Evolutionary conservation across 2,329 filamentous ascomycete species (phyloP), one percentile per base, ranked within the genome.

Genomic region (Ophiostoma sp.): DNA sequence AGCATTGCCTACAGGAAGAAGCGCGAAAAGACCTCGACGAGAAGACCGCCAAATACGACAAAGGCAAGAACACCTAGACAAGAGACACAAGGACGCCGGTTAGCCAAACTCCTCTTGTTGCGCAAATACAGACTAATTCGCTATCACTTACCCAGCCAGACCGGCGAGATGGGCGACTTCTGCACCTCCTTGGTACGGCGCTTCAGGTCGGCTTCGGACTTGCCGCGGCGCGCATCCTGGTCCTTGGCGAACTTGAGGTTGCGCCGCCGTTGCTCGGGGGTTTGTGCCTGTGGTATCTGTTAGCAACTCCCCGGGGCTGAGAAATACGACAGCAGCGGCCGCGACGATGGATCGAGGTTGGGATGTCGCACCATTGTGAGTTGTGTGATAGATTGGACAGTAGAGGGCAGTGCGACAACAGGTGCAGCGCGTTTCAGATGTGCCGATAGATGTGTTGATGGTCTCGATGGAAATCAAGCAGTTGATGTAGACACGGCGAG

Each of bases 201-300:
- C 84, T 89, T 89, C 75, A 89, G 78, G 73, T 88, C 85, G 33
- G 81, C 81, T 71, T 87, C 84, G n/a, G 88, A 85, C 82, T 92
- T 93, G 80, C 92, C 92, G 79, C 90, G 90, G 78, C 89, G 90
- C 72, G 84, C 82, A 78, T 90, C 88, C 78, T 94, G 89, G 69
- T 86, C 84, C 78, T 90, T 89, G 75, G 85, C 89, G 81, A 92
- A 96, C 80, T 90, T 90, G 77, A 87, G 87, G 83, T 95, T 95
- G 73, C 90, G 89, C 77, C 88, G 88, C 79, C 92, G 89, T 83
- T 95, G 92, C 80, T 92, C 87, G 75, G 90, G 91, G 75, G 92
- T 95, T 89, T 94, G 91, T 75, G 89, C 90, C 91, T 93, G 76
- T 57, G 39, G 6, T 23, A 17, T 17, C 3, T 31, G 65, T 67